Base-by-base conservation (phyloP, 2,329 filamentous ascomycete genomes). In the Hansfordia pulvinata region DNA sequence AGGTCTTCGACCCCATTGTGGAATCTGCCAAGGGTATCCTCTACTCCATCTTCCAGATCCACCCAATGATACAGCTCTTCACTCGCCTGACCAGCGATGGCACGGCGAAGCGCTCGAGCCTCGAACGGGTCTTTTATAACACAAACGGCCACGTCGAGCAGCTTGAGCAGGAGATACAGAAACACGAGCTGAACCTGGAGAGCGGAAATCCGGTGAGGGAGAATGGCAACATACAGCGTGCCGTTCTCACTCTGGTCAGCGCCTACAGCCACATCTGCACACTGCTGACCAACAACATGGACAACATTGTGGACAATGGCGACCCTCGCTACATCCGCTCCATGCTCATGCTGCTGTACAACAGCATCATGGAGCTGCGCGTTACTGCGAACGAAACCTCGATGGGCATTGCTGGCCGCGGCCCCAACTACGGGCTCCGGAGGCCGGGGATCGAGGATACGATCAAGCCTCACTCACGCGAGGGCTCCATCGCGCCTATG, bases 111-210 rank as follows among this genome's bases (percentile, higher is more conserved):
- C 57, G 69, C 26, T 75, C 71, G 4, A 76, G 70, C 35, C 61
- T 78, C 8, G 72, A 77, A 39, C 65, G 73, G 30, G 69, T 77
- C 16, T 72, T 77, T 33, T 77, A 76, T 48, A 76, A 76, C 43
- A 76, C 72, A 8, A 73, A 70, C 32, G 69, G 64, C 2, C 73
- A 77, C 33, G 70, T 78, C 3, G 68, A 75, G 43, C 68, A 76
- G 40, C 52, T 77, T 6, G 72, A 77, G 39, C 63, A 68, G 33
- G 70, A 76, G 38, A 70, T 78, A 12, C 67, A 75, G 41, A 68
- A 63, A 33, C 69, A 75, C 31, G 69, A 75, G 27, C 50, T 52
- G 11, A 53, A 59, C 5, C 52, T 58, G 0, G 64, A 64, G 10
- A 55, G 58, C 14, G 65, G 68, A 8, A n/a, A n/a, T n/a, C n/a